Percentiles rank a stretch among this genome's conserved stretches.
These are phyloP conservation scores for Pseudogymnoascus sp. DNA, from an alignment of 2,329 filamentous ascomycete genomes.

Conservation along the genomic window DNA sequence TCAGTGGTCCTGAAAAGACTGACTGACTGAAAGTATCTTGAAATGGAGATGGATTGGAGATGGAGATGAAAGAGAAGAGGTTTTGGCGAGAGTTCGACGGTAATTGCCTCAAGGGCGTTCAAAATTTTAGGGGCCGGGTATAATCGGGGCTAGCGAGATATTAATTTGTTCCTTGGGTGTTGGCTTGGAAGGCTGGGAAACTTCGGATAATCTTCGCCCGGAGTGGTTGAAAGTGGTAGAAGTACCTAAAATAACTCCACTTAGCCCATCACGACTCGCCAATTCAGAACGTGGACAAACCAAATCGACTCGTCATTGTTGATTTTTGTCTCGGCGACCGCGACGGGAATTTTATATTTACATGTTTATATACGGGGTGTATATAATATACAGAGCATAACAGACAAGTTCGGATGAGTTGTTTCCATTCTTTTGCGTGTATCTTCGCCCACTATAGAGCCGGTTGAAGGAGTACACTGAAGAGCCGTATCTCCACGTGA, in stretches of 20 bases:
- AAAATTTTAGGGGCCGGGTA: conserved; percentile 8
- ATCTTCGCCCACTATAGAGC: background rate
- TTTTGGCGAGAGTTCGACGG: conserved; percentile 11
- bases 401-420: background rate
- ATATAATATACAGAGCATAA: background rate
- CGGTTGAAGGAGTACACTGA: background rate
- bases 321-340: conserved; percentile 1
- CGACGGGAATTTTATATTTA: background rate
- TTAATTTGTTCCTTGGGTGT: background rate
- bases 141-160: background rate
- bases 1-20: conserved; percentile 7
- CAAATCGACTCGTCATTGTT: conserved; percentile 3
- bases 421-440: background rate
- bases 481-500: background rate
- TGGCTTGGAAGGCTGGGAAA: background rate
- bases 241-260: background rate
- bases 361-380: background rate
- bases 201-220: background rate
- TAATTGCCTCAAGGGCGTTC: conserved; percentile 6
- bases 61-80: conserved; percentile 3
- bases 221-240: background rate
- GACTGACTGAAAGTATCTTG: background rate
- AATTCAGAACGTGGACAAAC: background rate
- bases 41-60: background rate
- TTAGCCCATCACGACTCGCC: conserved; percentile 3